Percentiles rank a stretch among this genome's conserved stretches.
phyloP scores from a whole-genome alignment of 2,329 filamentous ascomycete species.

The Didymosphaeria variabile region DNA sequence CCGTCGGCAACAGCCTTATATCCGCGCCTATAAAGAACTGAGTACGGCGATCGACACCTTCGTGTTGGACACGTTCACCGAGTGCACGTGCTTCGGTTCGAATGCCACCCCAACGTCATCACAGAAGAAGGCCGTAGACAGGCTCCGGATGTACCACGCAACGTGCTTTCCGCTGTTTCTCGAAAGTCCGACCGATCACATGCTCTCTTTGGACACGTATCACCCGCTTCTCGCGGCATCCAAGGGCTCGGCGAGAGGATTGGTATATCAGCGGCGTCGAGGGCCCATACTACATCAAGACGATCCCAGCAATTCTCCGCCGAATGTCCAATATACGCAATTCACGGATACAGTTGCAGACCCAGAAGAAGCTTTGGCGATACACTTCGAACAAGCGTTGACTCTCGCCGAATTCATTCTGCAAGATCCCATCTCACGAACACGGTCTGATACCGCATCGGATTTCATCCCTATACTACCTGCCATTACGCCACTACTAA shows the following conservation, averaged over 20 bases:
- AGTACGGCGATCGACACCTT: slow-evolving; percentile 8
- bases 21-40: slow-evolving; percentile 8
- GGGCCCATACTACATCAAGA: neutral
- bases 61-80: neutral
- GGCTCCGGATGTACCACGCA: slow-evolving; percentile 4
- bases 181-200: slow-evolving; percentile 5
- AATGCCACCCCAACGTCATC: neutral
- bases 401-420: slow-evolving; percentile 7
- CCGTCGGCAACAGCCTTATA: slow-evolving; percentile 11
- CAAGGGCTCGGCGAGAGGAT: neutral
- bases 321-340: neutral
- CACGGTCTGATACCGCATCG: neutral
- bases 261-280: slow-evolving; percentile 3
- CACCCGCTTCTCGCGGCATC: neutral
- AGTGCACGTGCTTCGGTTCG: slow-evolving; percentile 3
- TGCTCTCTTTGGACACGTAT: slow-evolving; percentile 5
- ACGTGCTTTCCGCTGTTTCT: slow-evolving; percentile 13
- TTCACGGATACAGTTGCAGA: neutral
- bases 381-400: slow-evolving; percentile 9
- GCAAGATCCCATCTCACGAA: slow-evolving; percentile 2
- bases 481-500: slow-evolving; percentile 8
- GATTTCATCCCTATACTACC: slow-evolving; percentile 6
- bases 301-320: neutral
- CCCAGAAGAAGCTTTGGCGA: neutral
- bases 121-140: slow-evolving; percentile 9